Conservation (phyloP, 345 rosid species). For the Turnera subulata region DNA sequence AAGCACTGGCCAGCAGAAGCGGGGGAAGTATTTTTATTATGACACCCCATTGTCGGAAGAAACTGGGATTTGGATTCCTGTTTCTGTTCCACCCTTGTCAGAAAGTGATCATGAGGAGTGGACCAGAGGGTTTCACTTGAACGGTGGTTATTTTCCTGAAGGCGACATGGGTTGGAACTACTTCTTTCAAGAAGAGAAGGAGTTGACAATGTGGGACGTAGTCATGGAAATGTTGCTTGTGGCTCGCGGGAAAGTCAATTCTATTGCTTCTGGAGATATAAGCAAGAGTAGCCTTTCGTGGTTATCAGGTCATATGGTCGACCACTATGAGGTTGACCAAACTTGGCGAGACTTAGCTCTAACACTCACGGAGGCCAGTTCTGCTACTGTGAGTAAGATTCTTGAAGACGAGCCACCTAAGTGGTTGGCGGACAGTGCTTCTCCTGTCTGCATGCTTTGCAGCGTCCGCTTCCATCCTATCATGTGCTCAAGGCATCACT, state of each 20-base stretch:
- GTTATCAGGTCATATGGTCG: constrained; percentile 63
- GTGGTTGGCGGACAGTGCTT: constrained; percentile 89
- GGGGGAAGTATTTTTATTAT: constrained; percentile 73
- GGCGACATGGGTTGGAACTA: constrained; percentile 86
- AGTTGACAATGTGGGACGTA: constrained; percentile 96
- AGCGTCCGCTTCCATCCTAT: constrained; percentile 85
- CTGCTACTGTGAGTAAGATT: constrained; percentile 58
- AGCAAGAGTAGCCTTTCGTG: constrained; percentile 46
- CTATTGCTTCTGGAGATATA: constrained; percentile 64
- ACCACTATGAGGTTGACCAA: constrained; percentile 91
- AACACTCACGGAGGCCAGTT: constrained; percentile 70
- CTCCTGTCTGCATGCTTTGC: constrained; percentile 90
- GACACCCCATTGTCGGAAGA: constrained; percentile 76
- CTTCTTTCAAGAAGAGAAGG: constrained; percentile 54
- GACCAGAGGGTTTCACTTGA: constrained; percentile 50
- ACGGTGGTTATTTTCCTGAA: constrained; percentile 91
- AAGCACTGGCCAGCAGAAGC: constrained; percentile 24
- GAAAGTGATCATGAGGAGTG: constrained; percentile 63
- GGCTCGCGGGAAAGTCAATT: constrained; percentile 76
- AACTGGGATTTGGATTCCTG: constrained; percentile 95
- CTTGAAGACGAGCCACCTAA: constrained; percentile 84
- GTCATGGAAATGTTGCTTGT: constrained; percentile 74
- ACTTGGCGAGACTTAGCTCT: constrained; percentile 98
- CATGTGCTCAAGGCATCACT: constrained; percentile 93
- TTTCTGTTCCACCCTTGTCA: constrained; percentile 89